Evolutionary conservation across 768 basidiomycete species (phyloP).

Genomic region (Gyrodon lividus): DNA sequence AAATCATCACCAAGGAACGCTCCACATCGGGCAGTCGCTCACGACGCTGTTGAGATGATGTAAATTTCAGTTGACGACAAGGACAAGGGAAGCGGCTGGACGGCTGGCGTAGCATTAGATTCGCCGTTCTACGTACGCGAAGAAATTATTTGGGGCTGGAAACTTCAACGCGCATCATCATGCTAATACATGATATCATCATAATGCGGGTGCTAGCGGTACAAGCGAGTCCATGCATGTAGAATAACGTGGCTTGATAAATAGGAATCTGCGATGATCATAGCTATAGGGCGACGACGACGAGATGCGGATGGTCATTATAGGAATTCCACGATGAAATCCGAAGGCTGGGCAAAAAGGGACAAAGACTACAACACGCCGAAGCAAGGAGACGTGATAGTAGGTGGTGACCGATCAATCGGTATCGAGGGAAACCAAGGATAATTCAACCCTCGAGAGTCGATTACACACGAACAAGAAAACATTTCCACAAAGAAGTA

Average conservation of each 20-base stretch:
- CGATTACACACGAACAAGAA: not conserved
- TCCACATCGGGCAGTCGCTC: too few relatives aligned
- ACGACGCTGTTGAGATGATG: too few relatives aligned
- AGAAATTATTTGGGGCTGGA: not conserved
- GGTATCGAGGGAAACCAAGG: slow-evolving; percentile 3
- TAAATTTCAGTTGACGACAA: too few relatives aligned
- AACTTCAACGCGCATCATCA: not conserved
- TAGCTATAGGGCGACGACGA: not conserved
- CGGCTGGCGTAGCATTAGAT: not conserved
- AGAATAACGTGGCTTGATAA: slow-evolving; percentile 5
- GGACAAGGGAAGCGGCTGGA: too few relatives aligned
- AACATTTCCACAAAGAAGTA: slow-evolving; percentile 1
- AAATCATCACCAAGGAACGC: too few relatives aligned
- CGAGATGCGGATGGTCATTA: not conserved
- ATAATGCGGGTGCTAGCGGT: slow-evolving; percentile 1
- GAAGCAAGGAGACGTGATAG: not conserved
- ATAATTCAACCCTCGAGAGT: not conserved
- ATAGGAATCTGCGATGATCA: not conserved
- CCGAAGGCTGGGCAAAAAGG: not conserved
- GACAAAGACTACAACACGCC: not conserved
- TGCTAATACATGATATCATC: not conserved
- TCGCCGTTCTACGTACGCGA: not conserved
- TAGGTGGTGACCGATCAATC: not conserved
- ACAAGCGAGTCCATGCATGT: not conserved
- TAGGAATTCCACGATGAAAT: not conserved